Conservation (phyloP, 2,329 filamentous ascomycete genomes). For the Alternaria gaisen region DNA sequence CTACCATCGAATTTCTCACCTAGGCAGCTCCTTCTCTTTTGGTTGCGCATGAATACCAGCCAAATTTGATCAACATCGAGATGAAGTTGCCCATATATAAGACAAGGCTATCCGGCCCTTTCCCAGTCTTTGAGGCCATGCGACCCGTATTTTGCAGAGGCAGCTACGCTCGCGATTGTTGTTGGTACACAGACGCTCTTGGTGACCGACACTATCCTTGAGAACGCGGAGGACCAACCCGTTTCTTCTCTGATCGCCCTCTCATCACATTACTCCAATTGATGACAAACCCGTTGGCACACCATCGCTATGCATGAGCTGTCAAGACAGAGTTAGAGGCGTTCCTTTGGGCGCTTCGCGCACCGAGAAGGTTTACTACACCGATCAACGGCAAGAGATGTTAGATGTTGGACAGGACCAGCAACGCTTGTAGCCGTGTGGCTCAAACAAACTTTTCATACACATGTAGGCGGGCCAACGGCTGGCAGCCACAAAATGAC, state of each 20-base stretch:
- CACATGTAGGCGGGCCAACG: slow-evolving; percentile 8
- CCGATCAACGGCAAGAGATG: slow-evolving; percentile 9
- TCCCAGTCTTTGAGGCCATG: neutral
- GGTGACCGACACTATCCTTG: neutral
- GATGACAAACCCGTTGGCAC: neutral
- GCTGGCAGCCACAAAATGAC: slow-evolving; percentile 6
- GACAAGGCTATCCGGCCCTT: neutral
- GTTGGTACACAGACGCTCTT: neutral
- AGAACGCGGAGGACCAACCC: neutral
- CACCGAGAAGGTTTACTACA: slow-evolving; percentile 8
- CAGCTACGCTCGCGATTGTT: neutral
- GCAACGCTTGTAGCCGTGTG: slow-evolving; percentile 1
- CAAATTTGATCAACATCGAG: neutral
- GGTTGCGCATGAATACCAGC: neutral
- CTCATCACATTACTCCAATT: neutral
- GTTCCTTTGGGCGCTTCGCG: slow-evolving; percentile 1
- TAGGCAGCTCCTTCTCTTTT: neutral
- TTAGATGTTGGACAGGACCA: slow-evolving; percentile 11
- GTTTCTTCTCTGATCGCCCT: slow-evolving; percentile 3
- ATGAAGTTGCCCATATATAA: neutral
- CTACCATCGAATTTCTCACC: neutral
- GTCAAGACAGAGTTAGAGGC: slow-evolving; percentile 7
- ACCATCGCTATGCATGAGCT: slow-evolving; percentile 7
- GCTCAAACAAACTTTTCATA: slow-evolving; percentile 7
- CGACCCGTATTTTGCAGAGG: neutral